Conservation (phyloP, 495 filamentous ascomycete genomes). For the Diplogelasinospora grovesii region DNA sequence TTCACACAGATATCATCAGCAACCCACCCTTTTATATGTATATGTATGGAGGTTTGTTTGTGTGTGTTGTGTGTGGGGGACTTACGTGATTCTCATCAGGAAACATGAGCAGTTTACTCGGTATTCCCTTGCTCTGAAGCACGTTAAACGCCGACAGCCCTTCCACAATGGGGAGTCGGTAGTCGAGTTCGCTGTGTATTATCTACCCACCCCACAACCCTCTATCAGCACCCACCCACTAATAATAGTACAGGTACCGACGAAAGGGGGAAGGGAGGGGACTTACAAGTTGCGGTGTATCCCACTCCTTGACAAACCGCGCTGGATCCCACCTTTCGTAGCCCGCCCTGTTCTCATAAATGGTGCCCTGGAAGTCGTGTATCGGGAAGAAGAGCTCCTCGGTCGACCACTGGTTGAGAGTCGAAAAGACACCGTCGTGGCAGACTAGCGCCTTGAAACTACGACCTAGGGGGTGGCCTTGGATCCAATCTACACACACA, state of each 20-base stretch:
- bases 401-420: conserved; percentile 61
- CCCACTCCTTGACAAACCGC: conserved; percentile 58
- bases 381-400: conserved; percentile 89
- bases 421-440: conserved; percentile 86
- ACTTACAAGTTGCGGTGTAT: conserved; percentile 65
- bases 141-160: conserved; percentile 86
- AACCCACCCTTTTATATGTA: too few species aligned
- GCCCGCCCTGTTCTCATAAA: conserved; percentile 64
- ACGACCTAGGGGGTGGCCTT: conserved; percentile 60
- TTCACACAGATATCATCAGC: conserved; percentile 28
- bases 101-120: conserved; percentile 73
- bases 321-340: conserved; percentile 85
- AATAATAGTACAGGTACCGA: too few species aligned
- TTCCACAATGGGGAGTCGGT: conserved; percentile 75
- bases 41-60: too few species aligned
- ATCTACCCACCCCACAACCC: conserved; percentile 34
- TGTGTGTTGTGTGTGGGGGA: too few species aligned
- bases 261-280: background rate
- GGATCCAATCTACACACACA: conserved; percentile 55
- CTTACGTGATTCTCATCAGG: conserved; percentile 68
- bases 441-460: conserved; percentile 87
- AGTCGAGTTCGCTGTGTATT: conserved; percentile 90
- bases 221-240: too few species aligned
- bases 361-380: conserved; percentile 71
- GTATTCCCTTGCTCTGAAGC: conserved; percentile 64